Conservation (phyloP, 2,329 filamentous ascomycete species). For the Epichloe elymi region DNA sequence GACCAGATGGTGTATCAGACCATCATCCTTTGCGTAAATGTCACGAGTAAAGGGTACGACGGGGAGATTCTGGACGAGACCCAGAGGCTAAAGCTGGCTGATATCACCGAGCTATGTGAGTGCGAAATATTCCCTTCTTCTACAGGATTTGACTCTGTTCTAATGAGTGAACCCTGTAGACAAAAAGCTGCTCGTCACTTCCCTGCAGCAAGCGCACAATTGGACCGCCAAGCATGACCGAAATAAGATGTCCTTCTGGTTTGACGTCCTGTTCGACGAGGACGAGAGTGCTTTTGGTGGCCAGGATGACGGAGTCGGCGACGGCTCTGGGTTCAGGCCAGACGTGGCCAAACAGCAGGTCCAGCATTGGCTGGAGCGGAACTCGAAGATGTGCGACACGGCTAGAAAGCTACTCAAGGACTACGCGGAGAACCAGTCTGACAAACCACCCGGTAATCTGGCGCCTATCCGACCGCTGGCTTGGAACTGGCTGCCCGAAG, state of each 20-base stretch:
- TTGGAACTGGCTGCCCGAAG: conserved; percentile 42
- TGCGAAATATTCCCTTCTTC: background rate
- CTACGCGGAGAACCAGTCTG: conserved; percentile 37
- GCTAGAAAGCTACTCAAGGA: conserved; percentile 41
- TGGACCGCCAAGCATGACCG: conserved; percentile 57
- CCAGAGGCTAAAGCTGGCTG: conserved; percentile 43
- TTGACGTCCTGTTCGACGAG: conserved; percentile 50
- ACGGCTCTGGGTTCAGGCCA: conserved; percentile 39
- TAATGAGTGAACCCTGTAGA: conserved; percentile 25
- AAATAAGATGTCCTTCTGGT: conserved; percentile 60
- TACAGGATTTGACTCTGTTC: background rate
- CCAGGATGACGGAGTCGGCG: conserved; percentile 37
- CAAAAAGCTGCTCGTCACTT: conserved; percentile 53
- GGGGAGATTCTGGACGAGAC: conserved; percentile 47
- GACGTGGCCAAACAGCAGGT: conserved; percentile 47
- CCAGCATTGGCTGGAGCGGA: conserved; percentile 48
- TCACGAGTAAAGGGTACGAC: conserved; percentile 54
- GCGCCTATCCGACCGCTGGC: conserved; percentile 37
- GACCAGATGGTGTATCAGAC: conserved; percentile 54
- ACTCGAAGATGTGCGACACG: conserved; percentile 44
- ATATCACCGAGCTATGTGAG: conserved; percentile 53
- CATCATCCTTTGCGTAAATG: conserved; percentile 52
- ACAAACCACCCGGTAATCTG: conserved; percentile 36
- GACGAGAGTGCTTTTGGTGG: conserved; percentile 33
- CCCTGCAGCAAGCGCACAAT: conserved; percentile 54